Conservation (phyloP, 805 yeast species). For the Metschnikowia anglica region DNA sequence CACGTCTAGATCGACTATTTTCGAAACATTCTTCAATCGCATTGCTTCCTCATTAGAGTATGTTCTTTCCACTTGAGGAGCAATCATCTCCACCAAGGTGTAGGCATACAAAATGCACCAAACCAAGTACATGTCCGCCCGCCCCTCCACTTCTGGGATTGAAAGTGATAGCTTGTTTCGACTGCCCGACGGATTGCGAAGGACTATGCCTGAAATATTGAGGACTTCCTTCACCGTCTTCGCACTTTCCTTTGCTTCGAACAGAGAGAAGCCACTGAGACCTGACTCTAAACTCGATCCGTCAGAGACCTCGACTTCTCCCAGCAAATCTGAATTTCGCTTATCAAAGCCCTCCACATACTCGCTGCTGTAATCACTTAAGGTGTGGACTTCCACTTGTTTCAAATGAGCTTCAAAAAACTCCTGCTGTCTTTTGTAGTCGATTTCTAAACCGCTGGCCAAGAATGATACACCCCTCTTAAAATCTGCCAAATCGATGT, state of each 20-base stretch:
- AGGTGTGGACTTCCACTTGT: constrained; percentile 32
- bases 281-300: constrained; percentile 31
- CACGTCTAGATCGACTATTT: constrained; percentile 32
- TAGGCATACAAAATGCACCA: constrained; percentile 44
- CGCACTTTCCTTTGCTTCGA: constrained; percentile 18
- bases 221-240: constrained; percentile 37
- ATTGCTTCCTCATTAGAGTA: constrained; percentile 29
- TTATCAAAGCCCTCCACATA: constrained; percentile 35
- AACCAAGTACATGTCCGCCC: constrained; percentile 39
- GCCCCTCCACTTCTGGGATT: constrained; percentile 39
- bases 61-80: constrained; percentile 32
- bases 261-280: constrained; percentile 12
- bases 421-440: constrained; percentile 26
- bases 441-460: constrained; percentile 23
- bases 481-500: constrained; percentile 36
- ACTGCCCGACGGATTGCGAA: constrained; percentile 30
- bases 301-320: constrained; percentile 29
- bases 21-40: constrained; percentile 19
- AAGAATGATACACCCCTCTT: constrained; percentile 39
- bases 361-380: constrained; percentile 41
- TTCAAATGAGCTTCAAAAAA: constrained; percentile 22
- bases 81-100: constrained; percentile 32
- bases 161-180: constrained; percentile 27
- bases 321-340: constrained; percentile 22
- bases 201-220: constrained; percentile 24